A percentile compares a stretch with the other conserved stretches of the same genome.
Conservation (phyloP, 2,329 filamentous ascomycete species). For the Fusarium falciforme region DNA sequence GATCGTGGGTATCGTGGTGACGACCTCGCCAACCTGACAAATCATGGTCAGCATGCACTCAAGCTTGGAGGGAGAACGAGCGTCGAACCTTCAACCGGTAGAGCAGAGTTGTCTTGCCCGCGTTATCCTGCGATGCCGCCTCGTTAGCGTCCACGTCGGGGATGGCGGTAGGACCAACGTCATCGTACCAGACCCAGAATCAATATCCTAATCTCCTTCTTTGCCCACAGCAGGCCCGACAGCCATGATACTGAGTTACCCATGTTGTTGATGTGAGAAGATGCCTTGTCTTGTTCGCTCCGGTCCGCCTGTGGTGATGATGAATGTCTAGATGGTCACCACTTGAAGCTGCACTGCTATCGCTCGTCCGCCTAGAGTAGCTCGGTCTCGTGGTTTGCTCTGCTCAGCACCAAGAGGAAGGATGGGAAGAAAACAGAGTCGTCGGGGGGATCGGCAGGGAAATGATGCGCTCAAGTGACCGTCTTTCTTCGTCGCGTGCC, state of each 20-base stretch:
- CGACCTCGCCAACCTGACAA: constrained; percentile 91
- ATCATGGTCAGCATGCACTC: constrained; percentile 21
- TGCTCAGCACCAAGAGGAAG: neutral
- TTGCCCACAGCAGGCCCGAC: constrained; percentile 82
- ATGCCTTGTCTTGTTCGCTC: constrained; percentile 11
- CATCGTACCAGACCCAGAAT: constrained; percentile 85
- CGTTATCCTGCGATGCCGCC: constrained; percentile 79
- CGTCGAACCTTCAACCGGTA: constrained; percentile 88
- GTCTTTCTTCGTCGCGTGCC: constrained; percentile 34
- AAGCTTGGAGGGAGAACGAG: neutral
- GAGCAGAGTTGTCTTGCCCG: constrained; percentile 95
- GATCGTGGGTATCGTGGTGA: constrained; percentile 98
- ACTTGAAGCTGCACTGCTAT: constrained; percentile 2
- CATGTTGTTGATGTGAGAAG: constrained; percentile 59
- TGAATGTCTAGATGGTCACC: neutral
- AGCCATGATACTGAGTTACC: constrained; percentile 76
- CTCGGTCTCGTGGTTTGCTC: constrained; percentile 10
- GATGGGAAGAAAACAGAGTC: neutral
- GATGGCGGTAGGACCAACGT: constrained; percentile 21
- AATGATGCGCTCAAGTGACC: constrained; percentile 5
- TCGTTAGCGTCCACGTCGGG: constrained; percentile 35
- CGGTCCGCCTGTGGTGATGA: constrained; percentile 14
- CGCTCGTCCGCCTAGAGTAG: constrained; percentile 2
- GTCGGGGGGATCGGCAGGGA: neutral
- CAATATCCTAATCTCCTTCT: constrained; percentile 98